Evolutionary conservation across 2,329 filamentous ascomycete genomes (phyloP).

Genomic region (Hawksworthiomyces lignivorus): DNA sequence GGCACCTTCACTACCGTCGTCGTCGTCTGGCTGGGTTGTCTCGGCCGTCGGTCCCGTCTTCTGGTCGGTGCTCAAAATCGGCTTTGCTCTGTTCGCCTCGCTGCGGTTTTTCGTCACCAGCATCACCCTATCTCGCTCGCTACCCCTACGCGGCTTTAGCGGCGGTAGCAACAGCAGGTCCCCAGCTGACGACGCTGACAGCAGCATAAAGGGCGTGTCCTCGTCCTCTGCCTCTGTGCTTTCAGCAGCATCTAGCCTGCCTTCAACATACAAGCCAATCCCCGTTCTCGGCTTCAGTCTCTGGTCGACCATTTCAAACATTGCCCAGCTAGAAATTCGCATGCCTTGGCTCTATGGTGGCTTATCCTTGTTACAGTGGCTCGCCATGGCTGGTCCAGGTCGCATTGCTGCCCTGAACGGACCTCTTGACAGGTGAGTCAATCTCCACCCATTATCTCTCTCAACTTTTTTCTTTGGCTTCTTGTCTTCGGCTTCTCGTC

Average conservation of each 20-base stretch:
- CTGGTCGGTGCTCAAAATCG: conserved; percentile 48
- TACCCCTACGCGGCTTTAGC: conserved; percentile 43
- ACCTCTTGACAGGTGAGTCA: conserved; percentile 79
- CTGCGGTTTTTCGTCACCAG: conserved; percentile 59
- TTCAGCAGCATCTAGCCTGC: background rate
- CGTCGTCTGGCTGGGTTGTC: background rate
- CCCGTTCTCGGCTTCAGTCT: conserved; percentile 70
- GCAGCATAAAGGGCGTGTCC: conserved; percentile 10
- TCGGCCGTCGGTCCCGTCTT: conserved; percentile 36
- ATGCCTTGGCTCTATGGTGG: conserved; percentile 87
- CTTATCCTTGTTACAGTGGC: conserved; percentile 68
- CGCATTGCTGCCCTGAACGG: conserved; percentile 67
- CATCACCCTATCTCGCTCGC: conserved; percentile 58
- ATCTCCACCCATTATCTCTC: conserved; percentile 15
- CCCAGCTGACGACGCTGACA: conserved; percentile 18
- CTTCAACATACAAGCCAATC: conserved; percentile 24
- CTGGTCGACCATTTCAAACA: conserved; percentile 64
- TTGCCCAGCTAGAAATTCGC: conserved; percentile 66
- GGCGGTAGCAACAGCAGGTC: conserved; percentile 19
- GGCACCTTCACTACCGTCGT: background rate
- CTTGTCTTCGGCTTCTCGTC: background rate
- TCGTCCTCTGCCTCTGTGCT: conserved; percentile 4
- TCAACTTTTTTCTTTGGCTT: conserved; percentile 1
- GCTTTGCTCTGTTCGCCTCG: conserved; percentile 48
- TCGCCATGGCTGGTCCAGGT: conserved; percentile 65